A percentile compares a stretch with the other conserved stretches of the same genome.
These are phyloP conservation scores for Jimgerdemannia lactiflua DNA, from an alignment of 192 early-diverging fungal species.

Conservation along the genomic window DNA sequence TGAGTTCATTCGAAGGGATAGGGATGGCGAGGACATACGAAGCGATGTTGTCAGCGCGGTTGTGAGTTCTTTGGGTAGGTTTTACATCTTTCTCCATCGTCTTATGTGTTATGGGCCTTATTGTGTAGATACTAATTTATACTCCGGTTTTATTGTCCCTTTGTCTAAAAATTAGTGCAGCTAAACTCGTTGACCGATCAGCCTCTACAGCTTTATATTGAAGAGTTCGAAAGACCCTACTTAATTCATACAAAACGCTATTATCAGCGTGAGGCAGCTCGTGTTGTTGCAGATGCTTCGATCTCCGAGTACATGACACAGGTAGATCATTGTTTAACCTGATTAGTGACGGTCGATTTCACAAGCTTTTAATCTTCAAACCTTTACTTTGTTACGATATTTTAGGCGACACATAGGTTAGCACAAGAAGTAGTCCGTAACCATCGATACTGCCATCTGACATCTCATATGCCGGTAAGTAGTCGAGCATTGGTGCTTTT, in stretches of 20 bases:
- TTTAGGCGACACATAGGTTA: slow-evolving; percentile 50
- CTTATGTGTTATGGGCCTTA: background rate
- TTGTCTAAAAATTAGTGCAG: slow-evolving; percentile 37
- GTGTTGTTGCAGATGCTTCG: slow-evolving; percentile 44
- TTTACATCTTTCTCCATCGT: slow-evolving; percentile 7
- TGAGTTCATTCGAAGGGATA: slow-evolving; percentile 62
- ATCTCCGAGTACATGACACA: slow-evolving; percentile 75
- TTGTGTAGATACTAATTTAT: slow-evolving; percentile 11
- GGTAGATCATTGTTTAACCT: slow-evolving; percentile 23
- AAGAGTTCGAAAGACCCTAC: slow-evolving; percentile 76
- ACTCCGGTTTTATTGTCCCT: background rate
- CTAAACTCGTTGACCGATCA: slow-evolving; percentile 62
- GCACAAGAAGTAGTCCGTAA: slow-evolving; percentile 61
- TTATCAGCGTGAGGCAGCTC: slow-evolving; percentile 65
- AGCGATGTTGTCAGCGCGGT: slow-evolving; percentile 46
- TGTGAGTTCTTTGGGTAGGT: slow-evolving; percentile 60
- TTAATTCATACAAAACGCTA: slow-evolving; percentile 62
- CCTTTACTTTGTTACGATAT: background rate
- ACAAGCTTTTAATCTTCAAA: background rate
- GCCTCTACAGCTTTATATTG: slow-evolving; percentile 68
- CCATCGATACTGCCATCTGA: slow-evolving; percentile 57
- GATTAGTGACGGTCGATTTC: background rate
- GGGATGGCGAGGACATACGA: slow-evolving; percentile 61
- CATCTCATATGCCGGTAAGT: slow-evolving; percentile 63
- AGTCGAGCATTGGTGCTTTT: background rate